Evolutionary conservation across 2,329 filamentous ascomycete genomes (phyloP), one percentile per base, ranked within the genome.

Genomic region (Aspergillus amoenus): DNA sequence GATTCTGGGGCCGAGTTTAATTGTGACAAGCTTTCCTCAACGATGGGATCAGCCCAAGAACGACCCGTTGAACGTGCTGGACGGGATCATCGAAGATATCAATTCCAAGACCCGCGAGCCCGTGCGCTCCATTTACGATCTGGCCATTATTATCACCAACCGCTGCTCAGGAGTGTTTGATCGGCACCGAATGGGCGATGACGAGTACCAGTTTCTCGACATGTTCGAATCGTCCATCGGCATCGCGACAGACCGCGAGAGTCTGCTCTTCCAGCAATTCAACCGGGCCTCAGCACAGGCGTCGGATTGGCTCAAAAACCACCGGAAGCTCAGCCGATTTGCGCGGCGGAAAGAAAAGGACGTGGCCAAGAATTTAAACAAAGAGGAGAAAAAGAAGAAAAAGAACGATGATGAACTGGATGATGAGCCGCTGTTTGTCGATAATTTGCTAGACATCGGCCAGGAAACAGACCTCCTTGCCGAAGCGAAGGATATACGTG

Each of bases 171-270:
- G 83, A 4, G 79, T 84, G 34, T 88, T 87, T 62, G 84, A 87
- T 63, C 78, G 83, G 6, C 82, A 85, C 58, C 78, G 80, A 3
- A 74, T 83, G 48, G 81, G 80, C 21, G 81, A 86, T 60, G 83
- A 85, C 55, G 78, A 85, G 30, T 86, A 84, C 49, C 83, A 86
- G 58, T 88, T 88, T 52, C 67, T 88, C 1, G 85, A 88, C 60
- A 88, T 88, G 82, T 88, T 89, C 59, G 85, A 88, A 61, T 80
- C 79, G 13, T 84, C 81, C 2, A 87, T 88, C 42, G 86, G 85
- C 11, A 71, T 71, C 27, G 71, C 70, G 2, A 82, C 80, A 21
- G 80, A 79, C 67, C 77, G 71, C 40, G 83, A 86, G 66, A 85
- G 82, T 0, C 71, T 79, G n/a, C 77, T 88, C 0, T 88, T 88